Conservation (phyloP, 2,329 filamentous ascomycete genomes). For the Pestalotiopsis sp. region DNA sequence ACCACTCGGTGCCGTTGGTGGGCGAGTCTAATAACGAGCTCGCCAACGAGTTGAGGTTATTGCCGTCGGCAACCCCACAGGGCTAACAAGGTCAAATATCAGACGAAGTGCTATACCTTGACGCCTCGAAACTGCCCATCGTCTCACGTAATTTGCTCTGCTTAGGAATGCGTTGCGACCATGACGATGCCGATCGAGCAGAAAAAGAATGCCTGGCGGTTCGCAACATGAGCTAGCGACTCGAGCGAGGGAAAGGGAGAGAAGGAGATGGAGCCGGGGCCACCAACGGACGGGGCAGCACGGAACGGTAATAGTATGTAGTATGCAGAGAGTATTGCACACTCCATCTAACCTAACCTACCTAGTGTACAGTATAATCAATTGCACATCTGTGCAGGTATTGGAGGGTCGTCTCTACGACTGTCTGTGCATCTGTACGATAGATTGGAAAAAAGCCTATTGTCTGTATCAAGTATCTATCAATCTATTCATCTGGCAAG, state of each 20-base stretch:
- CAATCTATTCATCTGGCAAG: not conserved
- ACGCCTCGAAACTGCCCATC: slow-evolving; percentile 1
- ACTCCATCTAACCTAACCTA: too few species aligned
- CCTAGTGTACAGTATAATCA: too few species aligned
- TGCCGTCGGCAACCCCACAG: not conserved
- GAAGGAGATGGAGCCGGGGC: not conserved
- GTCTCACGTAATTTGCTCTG: not conserved
- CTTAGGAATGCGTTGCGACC: slow-evolving; percentile 3
- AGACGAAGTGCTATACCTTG: slow-evolving; percentile 1
- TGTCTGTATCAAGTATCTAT: not conserved
- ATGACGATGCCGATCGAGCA: not conserved
- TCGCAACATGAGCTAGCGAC: not conserved
- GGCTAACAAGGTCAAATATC: slow-evolving; percentile 1
- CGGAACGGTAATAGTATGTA: not conserved
- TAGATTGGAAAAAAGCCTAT: not conserved
- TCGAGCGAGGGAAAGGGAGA: not conserved
- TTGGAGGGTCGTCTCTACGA: too few species aligned
- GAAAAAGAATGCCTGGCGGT: not conserved
- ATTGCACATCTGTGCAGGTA: too few species aligned
- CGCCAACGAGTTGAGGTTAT: not conserved
- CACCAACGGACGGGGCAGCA: not conserved
- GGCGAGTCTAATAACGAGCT: not conserved
- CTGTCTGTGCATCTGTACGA: not conserved
- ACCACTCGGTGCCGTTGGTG: not conserved
- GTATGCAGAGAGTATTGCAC: too few species aligned